A percentile compares a stretch with the other conserved stretches of the same genome.
Evolutionary conservation across 371 early-diverging fungal genomes (phyloP).

Genomic region (Nematocida ironsii): DNA sequence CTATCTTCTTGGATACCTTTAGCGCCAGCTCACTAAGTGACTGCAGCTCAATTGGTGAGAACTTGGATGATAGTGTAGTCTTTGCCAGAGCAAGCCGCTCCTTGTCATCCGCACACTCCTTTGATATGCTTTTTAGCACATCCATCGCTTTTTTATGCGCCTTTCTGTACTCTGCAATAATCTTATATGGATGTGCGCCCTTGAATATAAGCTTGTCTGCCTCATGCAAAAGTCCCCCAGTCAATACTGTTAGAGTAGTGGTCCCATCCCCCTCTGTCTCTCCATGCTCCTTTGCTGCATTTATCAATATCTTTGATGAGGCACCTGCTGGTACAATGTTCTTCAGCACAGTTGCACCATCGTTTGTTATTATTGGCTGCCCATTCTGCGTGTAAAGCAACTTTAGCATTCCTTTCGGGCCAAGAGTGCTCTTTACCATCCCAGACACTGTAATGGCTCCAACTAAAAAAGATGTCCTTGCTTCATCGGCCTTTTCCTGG

Average conservation of each 20-base stretch:
- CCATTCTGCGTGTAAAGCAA: slow-evolving; percentile 78
- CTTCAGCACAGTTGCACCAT: slow-evolving; percentile 98
- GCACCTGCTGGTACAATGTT: slow-evolving; percentile 93
- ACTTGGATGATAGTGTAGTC: slow-evolving; percentile 94
- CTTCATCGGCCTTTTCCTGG: slow-evolving; percentile 69
- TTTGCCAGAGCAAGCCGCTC: slow-evolving; percentile 72
- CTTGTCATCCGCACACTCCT: slow-evolving; percentile 72
- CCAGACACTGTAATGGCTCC: slow-evolving; percentile 92
- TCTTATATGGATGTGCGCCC: slow-evolving; percentile 82
- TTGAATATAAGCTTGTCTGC: slow-evolving; percentile 85
- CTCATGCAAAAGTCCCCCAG: slow-evolving; percentile 89
- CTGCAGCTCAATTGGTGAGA: slow-evolving; percentile 88
- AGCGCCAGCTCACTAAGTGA: slow-evolving; percentile 91
- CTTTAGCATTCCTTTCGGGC: slow-evolving; percentile 80
- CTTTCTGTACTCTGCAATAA: slow-evolving; percentile 89
- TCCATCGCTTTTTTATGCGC: slow-evolving; percentile 81
- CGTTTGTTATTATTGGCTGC: slow-evolving; percentile 91
- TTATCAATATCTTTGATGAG: slow-evolving; percentile 90
- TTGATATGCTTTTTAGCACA: slow-evolving; percentile 79
- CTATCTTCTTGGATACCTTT: slow-evolving; percentile 78
- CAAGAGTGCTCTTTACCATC: slow-evolving; percentile 80
- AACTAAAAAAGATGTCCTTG: slow-evolving; percentile 75
- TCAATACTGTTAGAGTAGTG: slow-evolving; percentile 94
- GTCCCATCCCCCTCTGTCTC: slow-evolving; percentile 99
- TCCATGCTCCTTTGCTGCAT: slow-evolving; percentile 90